Evolutionary conservation across 176 grass and related monocot species (phyloP), one percentile per base, ranked within the genome.

Genomic region (Oryza coarctata): DNA sequence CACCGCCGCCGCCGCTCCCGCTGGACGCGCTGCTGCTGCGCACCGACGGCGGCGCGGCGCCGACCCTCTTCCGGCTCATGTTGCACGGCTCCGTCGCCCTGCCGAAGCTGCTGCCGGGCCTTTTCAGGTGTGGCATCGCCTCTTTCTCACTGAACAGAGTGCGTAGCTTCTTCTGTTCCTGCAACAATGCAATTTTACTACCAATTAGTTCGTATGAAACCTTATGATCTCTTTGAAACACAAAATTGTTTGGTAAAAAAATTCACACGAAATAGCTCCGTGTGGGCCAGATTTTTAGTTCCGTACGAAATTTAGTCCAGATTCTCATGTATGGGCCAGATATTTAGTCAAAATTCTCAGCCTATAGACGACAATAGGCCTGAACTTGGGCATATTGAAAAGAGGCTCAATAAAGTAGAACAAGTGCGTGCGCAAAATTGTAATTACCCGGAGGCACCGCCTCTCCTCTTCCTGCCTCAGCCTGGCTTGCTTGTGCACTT

Each of bases 81-180:
- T 27, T 44, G 72, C 32, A 29, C 82, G 82, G 87, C 72, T 92
- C 80, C 23, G 74, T 20, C 28, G 64, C 23, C 74, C 83, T 47
- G 80, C 76, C 64, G 71, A 89, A 86, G 80, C 80, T 86, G 80
- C 87, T 83, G 80, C 70, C 68, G 8, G 88, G 60, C 7, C 87
- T 82, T 43, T 77, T 85, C 39, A 89, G 85, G 64, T 77, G 88
- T 3, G 88, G 84, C 83, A 90, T 93, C n/a, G 79, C n/a, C 66
- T 93, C 91, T 82, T 90, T 90, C 55, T 87, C 91, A 35, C 69
- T 76, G 45, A 89, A 70, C 68, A 90, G 74, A 23, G 74, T 88
- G 1, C 80, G 91, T 20, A 90, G 82, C 86, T 93, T 93, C 74
- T 86, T 93, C 73, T 93, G 91, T 58, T 93, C 88, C 91, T 93